Conservation (phyloP, 306 rosid species). For the Fragaria iinumae region DNA sequence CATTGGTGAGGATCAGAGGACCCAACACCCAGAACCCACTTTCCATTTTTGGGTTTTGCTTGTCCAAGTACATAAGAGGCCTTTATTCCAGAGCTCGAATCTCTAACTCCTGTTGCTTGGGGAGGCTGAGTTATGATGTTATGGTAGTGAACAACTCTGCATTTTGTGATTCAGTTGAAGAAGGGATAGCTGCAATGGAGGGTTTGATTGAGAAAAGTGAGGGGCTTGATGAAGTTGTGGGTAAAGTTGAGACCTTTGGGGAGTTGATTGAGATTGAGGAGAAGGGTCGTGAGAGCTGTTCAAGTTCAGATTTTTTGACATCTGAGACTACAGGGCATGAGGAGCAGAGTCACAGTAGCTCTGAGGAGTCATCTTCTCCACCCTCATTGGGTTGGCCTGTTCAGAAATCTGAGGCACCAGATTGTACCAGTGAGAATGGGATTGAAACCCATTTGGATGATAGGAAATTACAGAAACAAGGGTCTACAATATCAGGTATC, state of each 20-base stretch:
- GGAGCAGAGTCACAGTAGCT: conserved; percentile 73
- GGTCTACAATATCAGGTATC: conserved; percentile 59
- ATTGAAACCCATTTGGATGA: conserved; percentile 37
- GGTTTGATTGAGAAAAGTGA: conserved; percentile 35
- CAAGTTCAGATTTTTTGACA: conserved; percentile 66
- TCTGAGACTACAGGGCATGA: conserved; percentile 77
- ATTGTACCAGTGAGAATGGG: conserved; percentile 32
- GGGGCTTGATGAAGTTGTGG: conserved; percentile 27
- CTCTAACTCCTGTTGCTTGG: conserved; percentile 51
- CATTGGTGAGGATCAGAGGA: conserved; percentile 38
- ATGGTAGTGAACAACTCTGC: conserved; percentile 50
- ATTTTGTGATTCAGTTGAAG: conserved; percentile 45
- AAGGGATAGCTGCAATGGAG: conserved; percentile 48
- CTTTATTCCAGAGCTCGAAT: conserved; percentile 42
- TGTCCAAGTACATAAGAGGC: conserved; percentile 45
- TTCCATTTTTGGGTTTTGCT: conserved; percentile 50
- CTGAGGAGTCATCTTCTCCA: conserved; percentile 68
- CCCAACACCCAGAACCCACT: conserved; percentile 38
- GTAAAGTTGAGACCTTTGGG: conserved; percentile 36
- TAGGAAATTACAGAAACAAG: conserved; percentile 50
- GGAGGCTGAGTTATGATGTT: conserved; percentile 46
- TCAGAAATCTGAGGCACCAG: conserved; percentile 38
- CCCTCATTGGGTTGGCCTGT: conserved; percentile 65
- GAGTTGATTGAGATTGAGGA: conserved; percentile 57
- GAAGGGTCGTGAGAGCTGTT: conserved; percentile 69